These are phyloP conservation scores for Solanum paucissectum DNA, from an alignment of 257 asterid species.

Conservation along the genomic window DNA sequence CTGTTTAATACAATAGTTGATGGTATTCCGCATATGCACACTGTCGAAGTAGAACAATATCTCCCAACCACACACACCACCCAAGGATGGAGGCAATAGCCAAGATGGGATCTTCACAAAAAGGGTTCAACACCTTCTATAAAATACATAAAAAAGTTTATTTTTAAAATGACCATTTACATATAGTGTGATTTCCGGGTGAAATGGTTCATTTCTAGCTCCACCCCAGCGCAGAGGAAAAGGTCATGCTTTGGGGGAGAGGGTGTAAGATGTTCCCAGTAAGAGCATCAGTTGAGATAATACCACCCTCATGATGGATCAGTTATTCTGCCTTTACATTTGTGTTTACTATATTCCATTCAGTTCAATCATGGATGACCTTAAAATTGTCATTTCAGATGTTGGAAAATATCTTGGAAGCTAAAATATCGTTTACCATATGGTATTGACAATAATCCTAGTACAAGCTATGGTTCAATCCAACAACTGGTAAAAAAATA, in stretches of 20 bases:
- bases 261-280: neutral
- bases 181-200: neutral
- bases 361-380: neutral
- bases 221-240: neutral
- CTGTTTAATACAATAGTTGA: no score
- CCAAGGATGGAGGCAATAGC: no score
- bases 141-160: no score
- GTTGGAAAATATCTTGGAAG: neutral
- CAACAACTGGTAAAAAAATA: neutral
- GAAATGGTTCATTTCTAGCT: neutral
- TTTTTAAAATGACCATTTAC: no score
- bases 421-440: neutral
- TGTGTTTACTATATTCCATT: neutral
- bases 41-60: no score
- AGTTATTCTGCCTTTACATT: neutral
- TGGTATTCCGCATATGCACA: no score
- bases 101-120: no score
- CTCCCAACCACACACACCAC: no score
- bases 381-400: neutral
- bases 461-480: neutral
- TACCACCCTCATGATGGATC: neutral
- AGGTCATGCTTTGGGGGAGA: neutral
- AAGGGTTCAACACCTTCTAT: no score
- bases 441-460: neutral
- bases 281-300: neutral